Percentiles rank a stretch among this genome's conserved stretches.
Conservation (phyloP, 148 eudicot species). For the Chenopodium album region DNA sequence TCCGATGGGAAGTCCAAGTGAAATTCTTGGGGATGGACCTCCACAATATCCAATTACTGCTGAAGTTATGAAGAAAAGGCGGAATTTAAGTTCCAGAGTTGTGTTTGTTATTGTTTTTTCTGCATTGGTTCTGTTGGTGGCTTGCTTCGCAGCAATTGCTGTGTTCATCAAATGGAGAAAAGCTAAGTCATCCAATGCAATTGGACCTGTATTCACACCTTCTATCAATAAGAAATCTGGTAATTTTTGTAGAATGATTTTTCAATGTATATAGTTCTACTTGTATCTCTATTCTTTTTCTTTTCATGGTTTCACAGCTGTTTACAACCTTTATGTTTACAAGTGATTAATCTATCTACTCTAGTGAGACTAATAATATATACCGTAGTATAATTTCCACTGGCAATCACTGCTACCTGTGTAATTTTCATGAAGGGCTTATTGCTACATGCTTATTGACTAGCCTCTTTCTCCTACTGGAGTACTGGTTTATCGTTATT, state of each 20-base stretch:
- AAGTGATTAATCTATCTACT: background rate
- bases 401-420: background rate
- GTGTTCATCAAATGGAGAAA: constrained; percentile 68
- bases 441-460: background rate
- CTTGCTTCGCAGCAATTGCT: constrained; percentile 54
- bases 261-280: no score
- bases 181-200: constrained; percentile 60
- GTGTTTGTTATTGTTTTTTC: constrained; percentile 67
- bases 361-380: background rate
- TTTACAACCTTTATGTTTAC: background rate
- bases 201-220: constrained; percentile 65
- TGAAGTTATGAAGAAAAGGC: constrained; percentile 46
- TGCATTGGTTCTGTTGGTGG: constrained; percentile 61
- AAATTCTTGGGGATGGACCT: constrained; percentile 49
- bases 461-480: background rate
- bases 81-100: constrained; percentile 54
- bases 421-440: background rate
- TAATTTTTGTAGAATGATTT: constrained; percentile 18
- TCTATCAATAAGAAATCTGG: constrained; percentile 72
- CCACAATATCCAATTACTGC: constrained; percentile 70
- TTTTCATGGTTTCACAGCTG: background rate
- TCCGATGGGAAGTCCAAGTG: constrained; percentile 53
- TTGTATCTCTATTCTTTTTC: background rate
- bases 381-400: no score
- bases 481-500: background rate